phyloP scores from a whole-genome alignment of 2,329 filamentous ascomycete genomes.

The Dothideomycetidae sp. region DNA sequence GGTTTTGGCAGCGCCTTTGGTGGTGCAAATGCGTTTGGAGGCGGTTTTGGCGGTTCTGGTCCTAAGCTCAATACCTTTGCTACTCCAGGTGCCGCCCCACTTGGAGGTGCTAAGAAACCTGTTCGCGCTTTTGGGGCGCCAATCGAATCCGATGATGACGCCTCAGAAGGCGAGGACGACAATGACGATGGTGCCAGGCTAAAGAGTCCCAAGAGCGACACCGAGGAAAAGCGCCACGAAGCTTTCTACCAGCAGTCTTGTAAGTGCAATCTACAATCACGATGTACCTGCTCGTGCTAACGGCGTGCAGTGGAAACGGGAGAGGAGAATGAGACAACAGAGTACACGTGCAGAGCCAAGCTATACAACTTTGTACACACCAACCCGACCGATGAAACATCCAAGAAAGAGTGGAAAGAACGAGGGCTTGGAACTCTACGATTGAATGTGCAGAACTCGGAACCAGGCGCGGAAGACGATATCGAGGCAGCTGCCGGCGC shows the following conservation, averaged over 20 bases:
- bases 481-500: conserved; percentile 30
- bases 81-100: conserved; percentile 31
- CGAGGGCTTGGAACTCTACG: conserved; percentile 72
- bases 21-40: conserved; percentile 20
- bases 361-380: conserved; percentile 64
- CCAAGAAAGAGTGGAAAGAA: conserved; percentile 66
- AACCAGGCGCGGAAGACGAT: conserved; percentile 32
- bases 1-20: conserved; percentile 17
- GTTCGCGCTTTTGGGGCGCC: conserved; percentile 65
- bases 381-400: conserved; percentile 22
- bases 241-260: conserved; percentile 48
- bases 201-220: conserved; percentile 30
- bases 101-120: conserved; percentile 36
- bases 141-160: conserved; percentile 44
- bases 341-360: conserved; percentile 65
- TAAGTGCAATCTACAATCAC: no score
- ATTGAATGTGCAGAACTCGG: conserved; percentile 56
- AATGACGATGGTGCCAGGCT: conserved; percentile 31
- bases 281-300: no score
- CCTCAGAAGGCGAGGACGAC: conserved; percentile 34
- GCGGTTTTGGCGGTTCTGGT: conserved; percentile 28
- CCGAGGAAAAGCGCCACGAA: conserved; percentile 51
- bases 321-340: conserved; percentile 66
- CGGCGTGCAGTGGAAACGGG: conserved; percentile 72
- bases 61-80: conserved; percentile 54